Evolutionary conservation across 1,284 basidiomycete genomes (phyloP).

Genomic region (Trametes polyzona): DNA sequence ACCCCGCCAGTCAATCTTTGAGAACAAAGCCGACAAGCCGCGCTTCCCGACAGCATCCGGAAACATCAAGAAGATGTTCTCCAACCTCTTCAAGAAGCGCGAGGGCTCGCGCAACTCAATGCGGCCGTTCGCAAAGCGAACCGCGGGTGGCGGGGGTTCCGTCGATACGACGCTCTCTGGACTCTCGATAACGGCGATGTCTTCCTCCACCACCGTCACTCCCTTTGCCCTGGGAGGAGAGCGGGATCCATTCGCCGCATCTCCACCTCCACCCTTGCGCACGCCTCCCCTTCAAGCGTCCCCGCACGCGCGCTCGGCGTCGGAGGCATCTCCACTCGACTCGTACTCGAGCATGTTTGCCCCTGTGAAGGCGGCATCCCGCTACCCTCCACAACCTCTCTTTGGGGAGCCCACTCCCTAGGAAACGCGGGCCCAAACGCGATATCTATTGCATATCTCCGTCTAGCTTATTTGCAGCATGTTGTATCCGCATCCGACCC

Average conservation of each 20-base stretch:
- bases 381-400: constrained; percentile 17
- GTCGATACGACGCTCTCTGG: constrained; percentile 22
- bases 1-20: constrained; percentile 16
- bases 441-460: not conserved
- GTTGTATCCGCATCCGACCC: constrained; percentile 10
- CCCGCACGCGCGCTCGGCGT: constrained; percentile 2
- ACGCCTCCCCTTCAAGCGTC: not conserved
- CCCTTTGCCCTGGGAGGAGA: constrained; percentile 10
- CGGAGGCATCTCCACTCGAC: constrained; percentile 12
- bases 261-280: constrained; percentile 12
- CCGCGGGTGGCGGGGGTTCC: constrained; percentile 9
- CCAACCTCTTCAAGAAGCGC: constrained; percentile 26
- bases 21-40: constrained; percentile 18
- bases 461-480: not conserved
- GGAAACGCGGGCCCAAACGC: not conserved
- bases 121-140: constrained; percentile 16
- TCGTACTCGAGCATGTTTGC: constrained; percentile 26
- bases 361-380: constrained; percentile 19
- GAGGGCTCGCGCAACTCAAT: constrained; percentile 3
- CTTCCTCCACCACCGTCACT: not conserved
- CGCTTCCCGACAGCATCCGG: constrained; percentile 21
- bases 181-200: constrained; percentile 9
- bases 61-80: constrained; percentile 27
- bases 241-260: constrained; percentile 20
- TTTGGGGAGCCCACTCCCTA: constrained; percentile 15